Conservation (phyloP, 306 rosid species). For the Acacia confusa region DNA sequence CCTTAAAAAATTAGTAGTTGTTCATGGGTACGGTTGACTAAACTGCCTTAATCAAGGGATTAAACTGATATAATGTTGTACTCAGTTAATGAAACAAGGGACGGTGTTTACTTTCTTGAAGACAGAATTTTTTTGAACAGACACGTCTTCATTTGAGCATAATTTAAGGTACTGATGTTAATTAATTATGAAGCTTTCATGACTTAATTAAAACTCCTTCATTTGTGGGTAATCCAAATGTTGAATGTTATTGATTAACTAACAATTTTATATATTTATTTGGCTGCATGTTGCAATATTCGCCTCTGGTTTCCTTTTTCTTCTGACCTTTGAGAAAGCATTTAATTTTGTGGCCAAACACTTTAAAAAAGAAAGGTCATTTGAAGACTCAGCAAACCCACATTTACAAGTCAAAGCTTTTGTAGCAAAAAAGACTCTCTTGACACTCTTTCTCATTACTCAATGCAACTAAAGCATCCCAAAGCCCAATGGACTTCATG, state of each 20-base stretch:
- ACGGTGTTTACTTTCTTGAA: not conserved
- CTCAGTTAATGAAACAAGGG: conserved; percentile 4
- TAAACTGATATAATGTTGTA: not conserved
- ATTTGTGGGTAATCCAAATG: conserved; percentile 6
- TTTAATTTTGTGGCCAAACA: not conserved
- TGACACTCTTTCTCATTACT: conserved; percentile 32
- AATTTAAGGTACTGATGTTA: conserved; percentile 2
- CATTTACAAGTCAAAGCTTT: conserved; percentile 70
- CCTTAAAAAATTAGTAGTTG: not conserved
- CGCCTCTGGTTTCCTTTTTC: not conserved
- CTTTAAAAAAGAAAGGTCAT: not conserved
- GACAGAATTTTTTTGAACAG: not conserved
- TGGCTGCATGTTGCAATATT: not conserved
- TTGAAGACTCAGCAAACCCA: conserved; percentile 36
- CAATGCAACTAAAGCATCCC: conserved; percentile 25
- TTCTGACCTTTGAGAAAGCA: conserved; percentile 23
- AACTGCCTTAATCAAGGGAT: not conserved
- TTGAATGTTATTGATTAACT: conserved; percentile 5
- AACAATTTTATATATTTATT: not conserved
- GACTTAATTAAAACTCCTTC: not conserved
- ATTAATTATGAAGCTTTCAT: conserved; percentile 6
- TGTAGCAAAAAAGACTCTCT: conserved; percentile 47
- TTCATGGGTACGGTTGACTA: not conserved
- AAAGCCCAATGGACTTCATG: conserved; percentile 18
- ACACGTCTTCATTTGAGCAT: conserved; percentile 11